Evolutionary conservation across 768 basidiomycete genomes (phyloP).

Genomic region (Cystofilobasidium ferigula): DNA sequence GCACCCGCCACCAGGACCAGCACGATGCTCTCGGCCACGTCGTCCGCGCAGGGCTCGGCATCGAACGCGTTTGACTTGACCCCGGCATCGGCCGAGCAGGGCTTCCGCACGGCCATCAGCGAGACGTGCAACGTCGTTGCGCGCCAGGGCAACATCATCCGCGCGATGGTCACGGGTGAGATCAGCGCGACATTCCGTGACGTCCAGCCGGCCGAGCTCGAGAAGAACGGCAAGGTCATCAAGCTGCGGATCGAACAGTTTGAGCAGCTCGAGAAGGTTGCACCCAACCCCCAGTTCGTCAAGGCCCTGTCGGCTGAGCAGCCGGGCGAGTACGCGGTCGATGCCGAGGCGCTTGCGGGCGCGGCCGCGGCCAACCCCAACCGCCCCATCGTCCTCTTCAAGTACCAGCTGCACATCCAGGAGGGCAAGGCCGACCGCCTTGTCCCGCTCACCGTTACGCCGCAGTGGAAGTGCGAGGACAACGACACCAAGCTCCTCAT

Average conservation of each 20-base stretch:
- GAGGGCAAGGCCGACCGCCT: slow-evolving; percentile 29
- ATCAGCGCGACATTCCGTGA: slow-evolving; percentile 33
- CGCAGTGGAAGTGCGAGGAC: slow-evolving; percentile 40
- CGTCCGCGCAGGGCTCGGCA: slow-evolving; percentile 16
- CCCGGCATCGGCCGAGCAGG: slow-evolving; percentile 19
- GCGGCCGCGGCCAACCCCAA: slow-evolving; percentile 22
- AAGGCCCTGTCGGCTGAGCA: slow-evolving; percentile 31
- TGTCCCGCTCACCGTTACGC: slow-evolving; percentile 37
- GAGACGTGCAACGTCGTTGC: slow-evolving; percentile 41
- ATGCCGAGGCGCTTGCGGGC: slow-evolving; percentile 33
- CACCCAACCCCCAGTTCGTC: slow-evolving; percentile 40
- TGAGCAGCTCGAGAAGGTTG: slow-evolving; percentile 41
- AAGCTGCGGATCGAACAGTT: slow-evolving; percentile 37
- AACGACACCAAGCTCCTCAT: slow-evolving; percentile 39
- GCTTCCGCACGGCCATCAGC: slow-evolving; percentile 36
- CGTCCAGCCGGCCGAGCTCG: neutral
- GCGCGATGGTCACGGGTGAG: slow-evolving; percentile 41
- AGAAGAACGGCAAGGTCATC: slow-evolving; percentile 24
- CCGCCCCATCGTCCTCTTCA: slow-evolving; percentile 35
- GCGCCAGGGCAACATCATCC: slow-evolving; percentile 33
- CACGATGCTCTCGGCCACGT: slow-evolving; percentile 29
- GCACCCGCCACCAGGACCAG: slow-evolving; percentile 22
- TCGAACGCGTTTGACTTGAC: slow-evolving; percentile 35
- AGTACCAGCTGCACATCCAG: slow-evolving; percentile 40
- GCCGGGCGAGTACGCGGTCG: slow-evolving; percentile 34